A percentile compares a stretch with the other conserved stretches of the same genome.
phyloP scores from a whole-genome alignment of 2,329 filamentous ascomycete species.

The Fusarium virguliforme region DNA sequence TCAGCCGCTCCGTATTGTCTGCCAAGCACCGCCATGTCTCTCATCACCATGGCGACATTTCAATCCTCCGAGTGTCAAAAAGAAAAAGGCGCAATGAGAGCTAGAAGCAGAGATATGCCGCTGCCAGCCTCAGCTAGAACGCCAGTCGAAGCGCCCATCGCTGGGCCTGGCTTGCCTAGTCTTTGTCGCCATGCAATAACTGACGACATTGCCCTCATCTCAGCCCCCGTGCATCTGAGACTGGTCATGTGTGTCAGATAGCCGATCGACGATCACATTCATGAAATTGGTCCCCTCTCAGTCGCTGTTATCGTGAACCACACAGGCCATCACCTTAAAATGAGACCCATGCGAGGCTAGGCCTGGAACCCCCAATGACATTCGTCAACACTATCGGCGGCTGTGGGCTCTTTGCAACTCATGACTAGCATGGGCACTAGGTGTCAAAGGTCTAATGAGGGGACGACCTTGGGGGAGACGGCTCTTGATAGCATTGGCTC shows the following conservation, averaged over 20 bases:
- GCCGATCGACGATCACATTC: slow-evolving; percentile 48
- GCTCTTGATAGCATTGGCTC: neutral
- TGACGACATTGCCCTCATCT: slow-evolving; percentile 30
- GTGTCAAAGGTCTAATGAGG: slow-evolving; percentile 24
- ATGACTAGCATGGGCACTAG: slow-evolving; percentile 39
- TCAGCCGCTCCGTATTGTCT: neutral
- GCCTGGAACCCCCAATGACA: slow-evolving; percentile 38
- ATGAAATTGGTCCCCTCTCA: slow-evolving; percentile 31
- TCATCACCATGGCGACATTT: slow-evolving; percentile 16
- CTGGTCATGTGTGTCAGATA: slow-evolving; percentile 46
- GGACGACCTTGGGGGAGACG: neutral
- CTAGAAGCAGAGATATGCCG: slow-evolving; percentile 6
- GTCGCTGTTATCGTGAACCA: slow-evolving; percentile 22
- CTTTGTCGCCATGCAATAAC: slow-evolving; percentile 17
- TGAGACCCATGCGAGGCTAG: slow-evolving; percentile 18
- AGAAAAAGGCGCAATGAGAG: neutral
- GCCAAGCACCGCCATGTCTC: slow-evolving; percentile 12
- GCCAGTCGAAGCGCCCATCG: slow-evolving; percentile 9
- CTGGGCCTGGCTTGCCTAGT: slow-evolving; percentile 11
- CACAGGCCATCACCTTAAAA: slow-evolving; percentile 16
- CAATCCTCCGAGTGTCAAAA: neutral
- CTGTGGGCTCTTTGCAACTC: slow-evolving; percentile 15
- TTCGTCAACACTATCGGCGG: slow-evolving; percentile 28
- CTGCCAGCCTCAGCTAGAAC: slow-evolving; percentile 9
- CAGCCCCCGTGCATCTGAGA: slow-evolving; percentile 29